These are phyloP conservation scores for Paramecium biaurelia DNA, from an alignment of 73 alveolate species.

Conservation along the genomic window DNA sequence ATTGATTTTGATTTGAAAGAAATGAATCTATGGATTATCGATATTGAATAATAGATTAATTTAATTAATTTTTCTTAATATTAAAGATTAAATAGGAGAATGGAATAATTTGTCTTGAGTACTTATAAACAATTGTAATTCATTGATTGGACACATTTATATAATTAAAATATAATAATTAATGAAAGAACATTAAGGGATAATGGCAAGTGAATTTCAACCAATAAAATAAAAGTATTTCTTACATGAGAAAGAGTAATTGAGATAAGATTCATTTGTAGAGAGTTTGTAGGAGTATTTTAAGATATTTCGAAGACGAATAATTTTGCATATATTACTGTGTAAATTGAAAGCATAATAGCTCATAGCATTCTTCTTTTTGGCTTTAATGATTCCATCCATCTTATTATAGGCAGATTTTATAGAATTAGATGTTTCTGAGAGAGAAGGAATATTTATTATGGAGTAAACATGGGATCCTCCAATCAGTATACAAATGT, in stretches of 20 bases:
- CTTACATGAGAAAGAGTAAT: neutral
- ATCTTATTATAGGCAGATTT: neutral
- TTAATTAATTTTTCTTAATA: neutral
- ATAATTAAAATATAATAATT: neutral
- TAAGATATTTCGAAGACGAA: neutral
- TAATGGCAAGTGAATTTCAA: neutral
- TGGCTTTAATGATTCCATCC: neutral
- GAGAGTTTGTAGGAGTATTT: neutral
- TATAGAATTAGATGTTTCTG: neutral
- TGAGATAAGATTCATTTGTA: neutral
- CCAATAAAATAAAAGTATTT: neutral
- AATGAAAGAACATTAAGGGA: neutral
- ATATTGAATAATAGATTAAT: neutral
- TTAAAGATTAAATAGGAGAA: neutral
- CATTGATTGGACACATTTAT: neutral
- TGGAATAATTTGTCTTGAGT: neutral
- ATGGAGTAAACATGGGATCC: neutral
- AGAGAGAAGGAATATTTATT: neutral
- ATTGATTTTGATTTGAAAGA: neutral
- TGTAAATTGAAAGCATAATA: neutral
- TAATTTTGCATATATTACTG: neutral
- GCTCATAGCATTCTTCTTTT: slow-evolving; percentile 5
- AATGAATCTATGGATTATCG: neutral
- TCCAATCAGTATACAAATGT: neutral
- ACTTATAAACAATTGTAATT: neutral